Percentiles rank a stretch among this genome's conserved stretches.
Evolutionary conservation across 148 eudicot genomes (phyloP).

Genomic region (Fagopyrum tataricum): DNA sequence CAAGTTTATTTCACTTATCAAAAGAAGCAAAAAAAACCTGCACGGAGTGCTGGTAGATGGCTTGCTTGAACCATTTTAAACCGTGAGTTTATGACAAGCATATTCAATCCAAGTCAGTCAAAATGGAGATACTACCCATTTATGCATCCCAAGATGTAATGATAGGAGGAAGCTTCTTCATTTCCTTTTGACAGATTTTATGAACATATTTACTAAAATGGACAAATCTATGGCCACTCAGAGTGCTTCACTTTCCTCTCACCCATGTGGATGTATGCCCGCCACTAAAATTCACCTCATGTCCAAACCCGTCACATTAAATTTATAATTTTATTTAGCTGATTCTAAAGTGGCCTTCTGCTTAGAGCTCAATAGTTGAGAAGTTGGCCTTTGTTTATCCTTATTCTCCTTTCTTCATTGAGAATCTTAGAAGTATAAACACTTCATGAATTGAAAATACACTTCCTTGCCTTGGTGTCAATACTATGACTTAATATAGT

Average conservation of each 20-base stretch:
- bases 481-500: neutral
- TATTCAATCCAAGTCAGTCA: neutral
- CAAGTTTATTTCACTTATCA: neutral
- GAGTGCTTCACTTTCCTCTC: neutral
- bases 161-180: neutral
- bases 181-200: neutral
- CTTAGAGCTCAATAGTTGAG: neutral
- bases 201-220: neutral
- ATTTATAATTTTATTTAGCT: neutral
- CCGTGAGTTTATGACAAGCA: neutral
- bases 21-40: neutral
- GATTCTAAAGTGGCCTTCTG: neutral
- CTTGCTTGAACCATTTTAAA: neutral
- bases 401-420: neutral
- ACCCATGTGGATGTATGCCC: neutral
- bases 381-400: neutral
- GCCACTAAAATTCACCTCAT: neutral
- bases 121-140: neutral
- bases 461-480: neutral
- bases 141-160: constrained; percentile 3
- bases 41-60: neutral
- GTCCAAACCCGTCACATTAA: neutral
- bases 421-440: neutral
- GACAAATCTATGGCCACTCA: neutral
- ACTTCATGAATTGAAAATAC: neutral